Conservation (phyloP, 1,284 basidiomycete genomes). For the Clitocybe nebularis region DNA sequence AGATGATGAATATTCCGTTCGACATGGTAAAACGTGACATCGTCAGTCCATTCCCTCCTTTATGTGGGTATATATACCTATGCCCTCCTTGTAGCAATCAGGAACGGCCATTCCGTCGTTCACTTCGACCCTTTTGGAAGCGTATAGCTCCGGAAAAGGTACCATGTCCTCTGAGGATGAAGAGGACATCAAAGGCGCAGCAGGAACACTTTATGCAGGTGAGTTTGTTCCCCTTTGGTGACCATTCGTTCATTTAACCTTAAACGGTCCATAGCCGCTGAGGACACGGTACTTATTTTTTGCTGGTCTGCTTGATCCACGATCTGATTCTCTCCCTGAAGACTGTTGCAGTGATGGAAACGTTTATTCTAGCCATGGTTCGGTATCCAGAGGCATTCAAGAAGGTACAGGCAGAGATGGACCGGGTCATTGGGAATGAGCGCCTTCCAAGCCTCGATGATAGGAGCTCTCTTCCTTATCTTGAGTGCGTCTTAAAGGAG, state of each 20-base stretch:
- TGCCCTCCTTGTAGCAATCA: constrained; percentile 28
- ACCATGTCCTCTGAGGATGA: constrained; percentile 38
- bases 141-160: constrained; percentile 27
- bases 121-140: constrained; percentile 48
- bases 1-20: constrained; percentile 49
- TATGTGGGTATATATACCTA: constrained; percentile 13
- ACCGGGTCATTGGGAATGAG: constrained; percentile 40
- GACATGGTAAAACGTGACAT: constrained; percentile 48
- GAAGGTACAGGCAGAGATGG: constrained; percentile 53
- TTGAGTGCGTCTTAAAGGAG: constrained; percentile 48
- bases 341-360: constrained; percentile 42
- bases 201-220: constrained; percentile 50
- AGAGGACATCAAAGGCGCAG: constrained; percentile 53
- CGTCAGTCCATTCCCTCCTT: constrained; percentile 28
- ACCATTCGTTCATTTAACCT: not conserved
- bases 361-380: constrained; percentile 48
- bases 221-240: no score
- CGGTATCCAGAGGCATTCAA: constrained; percentile 44
- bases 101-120: constrained; percentile 48
- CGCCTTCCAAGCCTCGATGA: constrained; percentile 46
- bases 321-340: constrained; percentile 19
- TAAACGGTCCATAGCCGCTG: constrained; percentile 31
- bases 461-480: constrained; percentile 48
- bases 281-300: constrained; percentile 45
- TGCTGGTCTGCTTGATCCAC: constrained; percentile 9